Evolutionary conservation across 495 filamentous ascomycete genomes (phyloP).

Genomic region (Cairneyella variabilis): DNA sequence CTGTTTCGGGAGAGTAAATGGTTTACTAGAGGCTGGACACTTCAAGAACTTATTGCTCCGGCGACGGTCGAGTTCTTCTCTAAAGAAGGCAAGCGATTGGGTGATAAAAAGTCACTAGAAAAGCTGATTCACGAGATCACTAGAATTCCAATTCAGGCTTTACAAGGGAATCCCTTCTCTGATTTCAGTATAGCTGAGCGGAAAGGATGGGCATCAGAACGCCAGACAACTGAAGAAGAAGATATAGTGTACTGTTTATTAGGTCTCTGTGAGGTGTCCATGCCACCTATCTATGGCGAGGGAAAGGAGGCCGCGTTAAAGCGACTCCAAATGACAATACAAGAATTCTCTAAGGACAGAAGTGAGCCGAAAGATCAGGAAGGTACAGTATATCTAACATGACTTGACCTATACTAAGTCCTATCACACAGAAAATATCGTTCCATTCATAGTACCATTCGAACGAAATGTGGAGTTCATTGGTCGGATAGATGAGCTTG

Average conservation of each 20-base stretch:
- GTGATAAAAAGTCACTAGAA: background rate
- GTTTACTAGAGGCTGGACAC: background rate
- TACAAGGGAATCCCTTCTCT: background rate
- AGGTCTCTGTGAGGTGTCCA: background rate
- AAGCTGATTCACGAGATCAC: background rate
- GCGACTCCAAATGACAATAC: background rate
- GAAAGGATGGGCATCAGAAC: background rate
- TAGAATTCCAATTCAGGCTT: background rate
- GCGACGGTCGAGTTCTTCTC: background rate
- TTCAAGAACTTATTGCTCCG: background rate
- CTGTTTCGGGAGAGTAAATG: background rate
- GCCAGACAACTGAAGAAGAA: background rate
- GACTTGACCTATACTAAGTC: background rate
- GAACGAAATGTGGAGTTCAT: slow-evolving; percentile 10
- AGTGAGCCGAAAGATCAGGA: background rate
- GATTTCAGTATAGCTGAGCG: background rate
- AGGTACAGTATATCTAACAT: background rate
- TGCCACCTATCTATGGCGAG: background rate
- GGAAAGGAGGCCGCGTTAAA: background rate
- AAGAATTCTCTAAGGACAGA: background rate
- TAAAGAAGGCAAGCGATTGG: background rate
- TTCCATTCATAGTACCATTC: slow-evolving; percentile 9
- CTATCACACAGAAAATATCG: background rate
- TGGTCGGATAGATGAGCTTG: slow-evolving; percentile 7
- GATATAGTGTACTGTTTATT: background rate